Evolutionary conservation across 106 monocot genomes (phyloP).

Genomic region (Iris macrosiphon): DNA sequence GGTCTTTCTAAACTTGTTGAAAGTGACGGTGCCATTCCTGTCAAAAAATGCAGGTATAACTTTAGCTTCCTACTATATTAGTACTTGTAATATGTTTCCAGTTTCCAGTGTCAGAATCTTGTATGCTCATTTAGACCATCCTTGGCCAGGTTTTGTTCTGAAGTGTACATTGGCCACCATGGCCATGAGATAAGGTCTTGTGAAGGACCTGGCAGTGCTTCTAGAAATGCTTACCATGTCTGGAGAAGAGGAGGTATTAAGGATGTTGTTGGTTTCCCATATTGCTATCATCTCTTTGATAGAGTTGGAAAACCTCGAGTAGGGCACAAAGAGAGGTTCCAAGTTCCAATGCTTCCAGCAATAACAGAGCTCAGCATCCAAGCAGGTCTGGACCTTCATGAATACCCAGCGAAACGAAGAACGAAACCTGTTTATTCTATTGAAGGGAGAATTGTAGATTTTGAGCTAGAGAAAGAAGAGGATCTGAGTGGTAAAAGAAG

Average conservation of each 20-base stretch:
- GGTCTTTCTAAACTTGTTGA: slow-evolving; percentile 41
- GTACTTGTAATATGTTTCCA: neutral
- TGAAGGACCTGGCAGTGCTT: slow-evolving; percentile 45
- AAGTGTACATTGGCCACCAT: slow-evolving; percentile 46
- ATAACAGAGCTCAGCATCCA: slow-evolving; percentile 77
- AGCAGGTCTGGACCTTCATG: slow-evolving; percentile 60
- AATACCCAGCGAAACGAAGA: slow-evolving; percentile 56
- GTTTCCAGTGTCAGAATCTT: neutral
- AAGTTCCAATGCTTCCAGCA: slow-evolving; percentile 47
- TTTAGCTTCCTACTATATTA: neutral
- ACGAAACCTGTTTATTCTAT: slow-evolving; percentile 66
- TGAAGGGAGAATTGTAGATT: slow-evolving; percentile 75
- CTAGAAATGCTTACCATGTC: slow-evolving; percentile 51
- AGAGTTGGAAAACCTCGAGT: slow-evolving; percentile 62
- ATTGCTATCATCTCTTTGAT: slow-evolving; percentile 74
- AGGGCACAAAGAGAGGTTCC: slow-evolving; percentile 55
- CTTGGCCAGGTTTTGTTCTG: slow-evolving; percentile 46
- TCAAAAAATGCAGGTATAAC: slow-evolving; percentile 54
- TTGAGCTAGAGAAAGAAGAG: slow-evolving; percentile 34
- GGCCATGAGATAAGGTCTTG: slow-evolving; percentile 72
- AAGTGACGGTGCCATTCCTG: slow-evolving; percentile 19
- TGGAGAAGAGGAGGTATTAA: slow-evolving; percentile 55
- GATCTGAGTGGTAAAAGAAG: neutral
- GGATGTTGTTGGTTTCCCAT: slow-evolving; percentile 48
- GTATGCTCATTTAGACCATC: neutral